Evolutionary conservation across 345 rosid genomes (phyloP).

Genomic region (Erucastrum elatum): DNA sequence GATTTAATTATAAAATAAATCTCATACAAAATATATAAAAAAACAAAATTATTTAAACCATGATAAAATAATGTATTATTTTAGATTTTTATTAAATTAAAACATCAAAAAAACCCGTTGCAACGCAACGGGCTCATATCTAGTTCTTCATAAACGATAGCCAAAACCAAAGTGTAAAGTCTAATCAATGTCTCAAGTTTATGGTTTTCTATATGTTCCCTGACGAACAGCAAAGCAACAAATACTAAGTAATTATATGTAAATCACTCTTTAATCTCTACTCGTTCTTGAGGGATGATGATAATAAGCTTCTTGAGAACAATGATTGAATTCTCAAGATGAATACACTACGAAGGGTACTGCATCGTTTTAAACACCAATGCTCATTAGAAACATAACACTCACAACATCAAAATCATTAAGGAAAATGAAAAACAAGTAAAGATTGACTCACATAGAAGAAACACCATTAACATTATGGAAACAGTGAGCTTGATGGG

Average conservation of each 20-base stretch:
- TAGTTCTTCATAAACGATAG: neutral
- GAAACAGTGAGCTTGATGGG: slow-evolving; percentile 68
- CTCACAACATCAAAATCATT: neutral
- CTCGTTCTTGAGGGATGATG: slow-evolving; percentile 19
- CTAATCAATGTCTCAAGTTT: neutral
- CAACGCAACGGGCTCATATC: too few relatives aligned
- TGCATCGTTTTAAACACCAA: slow-evolving; percentile 36
- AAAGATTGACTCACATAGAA: slow-evolving; percentile 58
- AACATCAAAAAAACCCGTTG: too few relatives aligned
- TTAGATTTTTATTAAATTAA: too few relatives aligned
- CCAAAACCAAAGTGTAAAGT: neutral
- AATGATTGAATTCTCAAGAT: slow-evolving; percentile 42
- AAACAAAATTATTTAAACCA: too few relatives aligned
- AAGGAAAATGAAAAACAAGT: neutral
- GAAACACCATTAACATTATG: slow-evolving; percentile 67
- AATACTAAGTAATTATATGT: neutral
- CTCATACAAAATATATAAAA: too few relatives aligned
- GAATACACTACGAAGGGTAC: slow-evolving; percentile 73
- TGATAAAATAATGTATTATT: too few relatives aligned
- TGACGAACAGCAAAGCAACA: slow-evolving; percentile 13
- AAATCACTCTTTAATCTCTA: neutral
- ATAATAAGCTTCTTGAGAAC: slow-evolving; percentile 20
- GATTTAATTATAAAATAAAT: too few relatives aligned
- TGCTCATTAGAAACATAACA: slow-evolving; percentile 6
- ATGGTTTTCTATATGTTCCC: slow-evolving; percentile 3